Conservation (phyloP, 1,284 basidiomycete genomes). For the Flammula alnicola region DNA sequence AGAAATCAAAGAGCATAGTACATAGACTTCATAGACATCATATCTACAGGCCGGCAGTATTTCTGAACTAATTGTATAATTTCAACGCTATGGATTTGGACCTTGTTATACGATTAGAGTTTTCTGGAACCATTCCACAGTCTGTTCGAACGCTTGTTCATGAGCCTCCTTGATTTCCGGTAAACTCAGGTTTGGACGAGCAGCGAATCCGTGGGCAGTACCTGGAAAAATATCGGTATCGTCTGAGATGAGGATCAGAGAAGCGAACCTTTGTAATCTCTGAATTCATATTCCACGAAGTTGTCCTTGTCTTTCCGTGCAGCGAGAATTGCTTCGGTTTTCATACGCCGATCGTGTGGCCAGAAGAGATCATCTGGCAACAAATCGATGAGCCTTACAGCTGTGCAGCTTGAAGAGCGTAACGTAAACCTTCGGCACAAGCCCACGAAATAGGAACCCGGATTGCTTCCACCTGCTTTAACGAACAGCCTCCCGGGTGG, state of each 20-base stretch:
- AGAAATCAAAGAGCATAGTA: too few relatives aligned
- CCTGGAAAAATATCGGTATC: conserved; percentile 33
- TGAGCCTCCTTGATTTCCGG: conserved; percentile 55
- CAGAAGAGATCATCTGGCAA: conserved; percentile 55
- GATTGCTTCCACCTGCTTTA: conserved; percentile 47
- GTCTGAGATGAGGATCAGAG: neutral
- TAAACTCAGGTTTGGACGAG: conserved; percentile 50
- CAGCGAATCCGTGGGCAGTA: conserved; percentile 60
- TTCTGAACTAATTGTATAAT: too few relatives aligned
- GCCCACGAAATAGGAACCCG: conserved; percentile 59
- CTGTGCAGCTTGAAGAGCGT: too few relatives aligned
- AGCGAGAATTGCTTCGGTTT: conserved; percentile 49
- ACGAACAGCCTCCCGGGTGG: conserved; percentile 54
- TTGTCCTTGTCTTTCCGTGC: conserved; percentile 44
- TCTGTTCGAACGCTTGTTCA: conserved; percentile 50
- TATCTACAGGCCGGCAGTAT: too few relatives aligned
- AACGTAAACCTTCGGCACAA: conserved; percentile 66
- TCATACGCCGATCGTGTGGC: conserved; percentile 38
- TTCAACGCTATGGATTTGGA: neutral
- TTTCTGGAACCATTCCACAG: conserved; percentile 53
- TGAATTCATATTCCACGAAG: conserved; percentile 56
- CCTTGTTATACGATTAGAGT: conserved; percentile 30
- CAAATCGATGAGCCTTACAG: too few relatives aligned
- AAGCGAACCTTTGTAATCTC: conserved; percentile 50
- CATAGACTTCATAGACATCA: too few relatives aligned